These are phyloP conservation scores for Diaporthe velutina DNA, from an alignment of 2,329 filamentous ascomycete species.

Conservation along the genomic window DNA sequence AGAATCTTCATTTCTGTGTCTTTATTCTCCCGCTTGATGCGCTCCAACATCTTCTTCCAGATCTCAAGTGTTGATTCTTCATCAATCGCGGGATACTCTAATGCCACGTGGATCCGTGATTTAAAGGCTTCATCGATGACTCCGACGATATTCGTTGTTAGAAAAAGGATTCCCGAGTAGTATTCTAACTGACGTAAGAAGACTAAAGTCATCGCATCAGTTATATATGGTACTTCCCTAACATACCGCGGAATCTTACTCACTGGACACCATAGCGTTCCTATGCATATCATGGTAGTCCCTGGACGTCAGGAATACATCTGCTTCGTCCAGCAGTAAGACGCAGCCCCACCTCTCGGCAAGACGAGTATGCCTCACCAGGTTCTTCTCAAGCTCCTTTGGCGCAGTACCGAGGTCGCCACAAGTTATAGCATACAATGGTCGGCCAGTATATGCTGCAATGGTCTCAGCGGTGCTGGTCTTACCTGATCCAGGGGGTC, in stretches of 20 bases:
- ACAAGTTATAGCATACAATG: conserved; percentile 39
- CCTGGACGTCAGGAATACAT: conserved; percentile 40
- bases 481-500: conserved; percentile 30
- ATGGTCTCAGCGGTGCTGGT: conserved; percentile 40
- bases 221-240: no score
- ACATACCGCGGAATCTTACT: background rate
- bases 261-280: conserved; percentile 41
- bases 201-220: background rate
- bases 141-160: conserved; percentile 43
- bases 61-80: conserved; percentile 37
- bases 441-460: conserved; percentile 33
- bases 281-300: conserved; percentile 33
- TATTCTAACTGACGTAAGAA: conserved; percentile 44
- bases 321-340: conserved; percentile 48
- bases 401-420: conserved; percentile 41
- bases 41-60: conserved; percentile 41
- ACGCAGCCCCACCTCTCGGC: conserved; percentile 47
- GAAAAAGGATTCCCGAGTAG: conserved; percentile 43
- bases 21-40: conserved; percentile 38
- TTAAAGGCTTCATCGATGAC: conserved; percentile 44
- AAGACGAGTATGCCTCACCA: conserved; percentile 40
- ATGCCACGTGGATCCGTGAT: conserved; percentile 37
- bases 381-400: conserved; percentile 37
- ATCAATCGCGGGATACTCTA: conserved; percentile 37
- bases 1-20: conserved; percentile 36